Base-by-base conservation (phyloP, 176 grass and related monocot genomes). In the Carex cristatella region DNA sequence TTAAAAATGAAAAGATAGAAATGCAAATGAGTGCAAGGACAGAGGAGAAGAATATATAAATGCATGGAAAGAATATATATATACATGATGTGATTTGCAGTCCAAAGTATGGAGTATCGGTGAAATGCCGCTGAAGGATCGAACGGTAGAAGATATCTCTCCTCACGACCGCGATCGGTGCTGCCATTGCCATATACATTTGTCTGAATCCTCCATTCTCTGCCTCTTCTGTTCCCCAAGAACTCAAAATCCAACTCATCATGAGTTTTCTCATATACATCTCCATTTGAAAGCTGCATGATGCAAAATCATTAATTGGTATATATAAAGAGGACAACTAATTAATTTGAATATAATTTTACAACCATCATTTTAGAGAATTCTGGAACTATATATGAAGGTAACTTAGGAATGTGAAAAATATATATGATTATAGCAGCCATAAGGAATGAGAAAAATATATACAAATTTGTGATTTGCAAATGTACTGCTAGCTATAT, bases 191-290 rank as follows among this genome's bases (percentile, higher is more conserved):
- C 94, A 76, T 96, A 96, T 19, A 93, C 94, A 82, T 96, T 96
- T 54, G 94, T 96, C 91, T 96, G 94, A 81, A 96, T 88, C 33
- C 91, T 90, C 94, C 94, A 96, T 63, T 96, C 89, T 19, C 84
- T 86, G 49, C 94, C 94, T 86, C 91, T 87, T 79, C 86, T 87
- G 87, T 90, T 93, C 78, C 94, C 94, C 76, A 96, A 85, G 87
- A 96, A 96, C 89, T 96, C 94, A 67, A 91, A 93, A 85, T 96
- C 94, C 89, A 96, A 88, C 91, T 96, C 94, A 86, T 96, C 94
- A 84, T 93, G 94, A 37, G 88, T 93, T 87, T 93, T 96, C 87
- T 93, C 91, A 79, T 92, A 93, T 79, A 96, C 85, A 74, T 96
- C 91, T 46, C 94, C 94, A 30, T 96, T 96, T 1, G 94, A 96